Percentiles rank a stretch among this genome's conserved stretches.
Evolutionary conservation across 106 monocot genomes (phyloP).

Genomic region (Dendrobium chrysotoxum): DNA sequence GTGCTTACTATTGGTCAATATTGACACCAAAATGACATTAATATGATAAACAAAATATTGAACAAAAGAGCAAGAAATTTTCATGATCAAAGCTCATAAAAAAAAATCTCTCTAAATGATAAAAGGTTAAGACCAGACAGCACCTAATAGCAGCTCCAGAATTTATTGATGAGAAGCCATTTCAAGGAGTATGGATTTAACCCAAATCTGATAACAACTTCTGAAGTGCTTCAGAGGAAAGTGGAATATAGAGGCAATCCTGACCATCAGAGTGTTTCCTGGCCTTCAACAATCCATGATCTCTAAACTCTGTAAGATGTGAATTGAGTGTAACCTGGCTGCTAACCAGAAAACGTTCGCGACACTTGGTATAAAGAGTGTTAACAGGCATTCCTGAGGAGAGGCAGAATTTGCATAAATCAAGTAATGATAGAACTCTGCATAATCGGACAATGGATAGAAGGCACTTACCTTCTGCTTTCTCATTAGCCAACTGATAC

Average conservation of each 20-base stretch:
- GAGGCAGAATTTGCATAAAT: neutral
- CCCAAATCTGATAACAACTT: conserved; percentile 74
- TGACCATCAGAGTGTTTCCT: conserved; percentile 84
- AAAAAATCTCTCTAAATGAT: too few species aligned
- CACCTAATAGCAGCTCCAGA: neutral
- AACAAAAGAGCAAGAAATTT: too few species aligned
- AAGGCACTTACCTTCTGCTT: conserved; percentile 70
- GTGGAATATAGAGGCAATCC: conserved; percentile 84
- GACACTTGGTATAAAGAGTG: conserved; percentile 62
- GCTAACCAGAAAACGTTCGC: conserved; percentile 89
- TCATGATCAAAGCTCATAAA: too few species aligned
- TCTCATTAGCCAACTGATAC: conserved; percentile 61
- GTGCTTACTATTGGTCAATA: too few species aligned
- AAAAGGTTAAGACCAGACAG: too few species aligned
- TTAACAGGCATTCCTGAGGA: conserved; percentile 70
- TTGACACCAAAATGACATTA: too few species aligned
- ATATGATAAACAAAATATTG: too few species aligned
- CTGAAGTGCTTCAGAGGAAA: conserved; percentile 55
- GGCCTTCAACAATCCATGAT: conserved; percentile 79
- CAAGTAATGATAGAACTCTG: neutral
- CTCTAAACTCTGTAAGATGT: conserved; percentile 90
- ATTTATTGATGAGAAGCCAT: neutral
- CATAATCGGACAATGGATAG: neutral
- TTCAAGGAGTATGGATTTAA: conserved; percentile 15
- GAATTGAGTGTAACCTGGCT: conserved; percentile 85